phyloP scores from a whole-genome alignment of 176 grass and related monocot species.

The Alloteropsis semialata region DNA sequence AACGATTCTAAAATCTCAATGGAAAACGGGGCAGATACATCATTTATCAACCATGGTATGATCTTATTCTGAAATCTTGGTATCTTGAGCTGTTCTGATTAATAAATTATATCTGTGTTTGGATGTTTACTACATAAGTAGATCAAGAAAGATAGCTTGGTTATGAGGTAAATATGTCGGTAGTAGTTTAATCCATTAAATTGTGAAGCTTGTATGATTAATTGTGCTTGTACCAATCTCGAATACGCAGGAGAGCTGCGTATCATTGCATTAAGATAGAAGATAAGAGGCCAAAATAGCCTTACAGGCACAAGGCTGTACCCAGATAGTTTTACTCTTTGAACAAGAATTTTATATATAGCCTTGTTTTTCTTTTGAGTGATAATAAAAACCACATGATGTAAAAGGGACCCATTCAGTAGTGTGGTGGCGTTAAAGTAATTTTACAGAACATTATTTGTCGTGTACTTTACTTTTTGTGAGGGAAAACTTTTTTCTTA shows the following conservation, averaged over 20 bases:
- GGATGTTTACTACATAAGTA: background rate
- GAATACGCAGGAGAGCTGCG: too few species aligned
- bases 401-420: background rate
- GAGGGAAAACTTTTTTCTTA: background rate
- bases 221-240: background rate
- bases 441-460: background rate
- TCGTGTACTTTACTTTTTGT: background rate
- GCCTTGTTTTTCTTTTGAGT: background rate
- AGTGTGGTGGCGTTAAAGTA: background rate
- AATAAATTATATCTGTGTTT: conserved; percentile 8
- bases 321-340: background rate
- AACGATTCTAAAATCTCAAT: conserved; percentile 40
- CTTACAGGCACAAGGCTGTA: background rate
- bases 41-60: conserved; percentile 81
- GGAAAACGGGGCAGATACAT: conserved; percentile 43
- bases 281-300: too few species aligned
- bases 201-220: background rate
- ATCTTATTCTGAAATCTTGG: background rate
- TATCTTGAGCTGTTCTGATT: background rate
- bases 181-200: background rate
- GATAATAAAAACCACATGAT: background rate
- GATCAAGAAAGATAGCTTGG: background rate
- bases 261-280: too few species aligned
- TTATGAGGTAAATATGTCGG: background rate
- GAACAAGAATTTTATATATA: background rate